Evolutionary conservation across 2,329 filamentous ascomycete species (phyloP).

Genomic region (Zasmidium citrigriseum): DNA sequence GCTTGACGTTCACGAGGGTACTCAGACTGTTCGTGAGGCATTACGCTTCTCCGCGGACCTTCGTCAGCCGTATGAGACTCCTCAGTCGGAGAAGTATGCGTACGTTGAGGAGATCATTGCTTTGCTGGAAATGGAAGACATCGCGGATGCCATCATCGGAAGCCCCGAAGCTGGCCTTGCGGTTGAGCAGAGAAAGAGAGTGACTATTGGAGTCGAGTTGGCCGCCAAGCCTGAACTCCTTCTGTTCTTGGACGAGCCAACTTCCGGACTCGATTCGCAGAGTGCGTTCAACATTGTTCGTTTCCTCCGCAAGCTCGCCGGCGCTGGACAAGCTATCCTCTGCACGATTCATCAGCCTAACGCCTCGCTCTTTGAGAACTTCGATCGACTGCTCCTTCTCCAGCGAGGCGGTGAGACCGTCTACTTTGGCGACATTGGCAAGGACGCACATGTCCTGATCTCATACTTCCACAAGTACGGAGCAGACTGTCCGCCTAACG

Average conservation of each 20-base stretch:
- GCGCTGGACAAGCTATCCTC: constrained; percentile 82
- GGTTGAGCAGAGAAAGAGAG: constrained; percentile 68
- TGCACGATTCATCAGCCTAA: constrained; percentile 93
- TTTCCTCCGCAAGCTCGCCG: constrained; percentile 73
- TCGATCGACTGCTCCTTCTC: constrained; percentile 78
- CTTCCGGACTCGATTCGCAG: constrained; percentile 71
- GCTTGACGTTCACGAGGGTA: constrained; percentile 64
- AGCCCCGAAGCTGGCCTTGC: constrained; percentile 61
- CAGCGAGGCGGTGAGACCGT: constrained; percentile 78
- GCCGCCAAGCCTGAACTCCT: constrained; percentile 69
- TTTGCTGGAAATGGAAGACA: constrained; percentile 66
- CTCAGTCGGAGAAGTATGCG: constrained; percentile 61
- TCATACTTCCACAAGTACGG: constrained; percentile 48
- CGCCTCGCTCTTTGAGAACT: constrained; percentile 82
- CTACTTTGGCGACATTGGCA: constrained; percentile 83
- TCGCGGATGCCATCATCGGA: constrained; percentile 67
- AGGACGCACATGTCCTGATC: constrained; percentile 70
- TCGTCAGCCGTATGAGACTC: constrained; percentile 60
- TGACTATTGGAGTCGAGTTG: constrained; percentile 64
- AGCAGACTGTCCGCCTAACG: constrained; percentile 60
- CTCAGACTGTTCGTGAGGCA: constrained; percentile 65
- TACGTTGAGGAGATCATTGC: constrained; percentile 68
- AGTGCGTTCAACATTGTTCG: constrained; percentile 76
- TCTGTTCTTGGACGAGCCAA: constrained; percentile 78
- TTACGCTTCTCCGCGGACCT: constrained; percentile 67